Evolutionary conservation across 2,329 filamentous ascomycete species (phyloP), one percentile per base, ranked within the genome.

Genomic region (Blastomyces silverae): DNA sequence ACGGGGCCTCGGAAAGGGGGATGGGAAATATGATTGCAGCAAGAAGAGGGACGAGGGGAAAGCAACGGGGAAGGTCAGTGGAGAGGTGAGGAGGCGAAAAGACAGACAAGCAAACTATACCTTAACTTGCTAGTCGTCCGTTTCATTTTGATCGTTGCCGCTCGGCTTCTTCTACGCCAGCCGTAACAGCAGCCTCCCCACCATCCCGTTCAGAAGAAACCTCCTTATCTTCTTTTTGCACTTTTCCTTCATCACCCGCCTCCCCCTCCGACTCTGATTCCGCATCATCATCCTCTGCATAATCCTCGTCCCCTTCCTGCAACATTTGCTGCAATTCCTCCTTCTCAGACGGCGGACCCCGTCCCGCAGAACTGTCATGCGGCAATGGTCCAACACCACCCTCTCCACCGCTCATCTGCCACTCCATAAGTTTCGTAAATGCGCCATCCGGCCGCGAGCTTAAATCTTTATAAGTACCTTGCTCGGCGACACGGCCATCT

Each of bases 401-500:
- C 44, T 96, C 91, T 10, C 89, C 89, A 15, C 92, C 93, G 71
- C 85, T 94, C 86, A 97, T 90, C 79, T 99, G 94, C 92, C 92
- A 97, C 78, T 97, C 93, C 94, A 99, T 99, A 63, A 99, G 82
- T 78, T 89, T 94, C 71, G 88, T 93, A 74, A 99, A 99, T 1
- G 92, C 91, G 62, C 93, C 95, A 11, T 89, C 81, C 20, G 85
- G 84, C 66, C 91, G 86, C 5, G 84, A 81, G 62, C 88, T 89
- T 28, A 99, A 84, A 68, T 91, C 85, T 31, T 83, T 79, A 75
- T 96, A 99, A 65, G 88, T 89, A 64, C 94, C 94, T 68, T 90
- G 89, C 76, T 99, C 93, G 2, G 93, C 94, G 3, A 99, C 93
- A 65, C 85, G 88, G 67, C 94, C 95, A 72, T 97, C 89, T 64